Conservation (phyloP, 2,329 filamentous ascomycete genomes). For the Bisporella sp. region DNA sequence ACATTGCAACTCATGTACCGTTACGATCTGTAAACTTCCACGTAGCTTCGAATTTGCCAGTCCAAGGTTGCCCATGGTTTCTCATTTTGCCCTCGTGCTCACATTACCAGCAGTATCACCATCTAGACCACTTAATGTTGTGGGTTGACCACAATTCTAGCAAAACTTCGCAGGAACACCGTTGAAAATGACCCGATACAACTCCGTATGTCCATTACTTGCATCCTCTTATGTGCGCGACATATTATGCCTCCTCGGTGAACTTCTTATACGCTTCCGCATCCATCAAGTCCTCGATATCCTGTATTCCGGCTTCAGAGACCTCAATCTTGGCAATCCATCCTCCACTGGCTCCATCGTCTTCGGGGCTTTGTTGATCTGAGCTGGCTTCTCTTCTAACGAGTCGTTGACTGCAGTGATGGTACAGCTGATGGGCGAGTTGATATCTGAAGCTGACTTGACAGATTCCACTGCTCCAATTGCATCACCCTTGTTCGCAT, state of each 20-base stretch:
- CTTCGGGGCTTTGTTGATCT: conserved; percentile 87
- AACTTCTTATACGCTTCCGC: conserved; percentile 71
- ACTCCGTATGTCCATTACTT: background rate
- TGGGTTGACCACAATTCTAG: background rate
- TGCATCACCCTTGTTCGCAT: conserved; percentile 69
- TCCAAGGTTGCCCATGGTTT: too few relatives aligned
- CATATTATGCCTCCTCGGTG: conserved; percentile 32
- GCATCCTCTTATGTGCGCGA: background rate
- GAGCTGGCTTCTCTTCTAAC: conserved; percentile 78
- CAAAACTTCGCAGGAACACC: background rate
- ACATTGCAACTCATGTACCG: too few relatives aligned
- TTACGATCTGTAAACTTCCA: too few relatives aligned
- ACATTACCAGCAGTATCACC: too few relatives aligned
- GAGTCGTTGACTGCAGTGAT: conserved; percentile 66
- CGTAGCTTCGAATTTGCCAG: too few relatives aligned
- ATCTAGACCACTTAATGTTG: too few relatives aligned
- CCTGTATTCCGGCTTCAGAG: conserved; percentile 53
- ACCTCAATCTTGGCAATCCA: conserved; percentile 92
- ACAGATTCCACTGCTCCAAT: conserved; percentile 96
- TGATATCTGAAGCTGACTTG: conserved; percentile 97
- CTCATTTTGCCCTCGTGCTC: too few relatives aligned
- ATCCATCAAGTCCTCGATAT: conserved; percentile 73
- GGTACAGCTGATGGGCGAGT: conserved; percentile 75
- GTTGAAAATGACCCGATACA: too few relatives aligned
- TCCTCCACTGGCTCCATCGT: conserved; percentile 63